Conservation (phyloP, 202 grass and related monocot genomes). For the Eragrostis tef region DNA sequence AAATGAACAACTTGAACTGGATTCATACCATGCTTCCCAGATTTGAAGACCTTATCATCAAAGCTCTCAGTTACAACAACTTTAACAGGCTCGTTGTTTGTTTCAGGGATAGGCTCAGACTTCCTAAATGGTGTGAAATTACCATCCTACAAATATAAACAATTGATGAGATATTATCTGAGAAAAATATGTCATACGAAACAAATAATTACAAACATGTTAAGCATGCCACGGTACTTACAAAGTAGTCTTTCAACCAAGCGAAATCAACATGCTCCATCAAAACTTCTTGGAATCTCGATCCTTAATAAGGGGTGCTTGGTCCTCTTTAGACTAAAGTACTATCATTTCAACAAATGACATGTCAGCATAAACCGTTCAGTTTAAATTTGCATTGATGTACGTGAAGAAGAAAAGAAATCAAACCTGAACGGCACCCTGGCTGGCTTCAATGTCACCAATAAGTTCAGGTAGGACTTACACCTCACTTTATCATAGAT, state of each 20-base stretch:
- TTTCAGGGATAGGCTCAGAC: conserved; percentile 79
- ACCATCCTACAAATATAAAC: conserved; percentile 59
- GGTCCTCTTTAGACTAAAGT: conserved; percentile 84
- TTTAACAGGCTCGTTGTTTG: conserved; percentile 77
- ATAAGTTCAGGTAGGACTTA: too few species aligned
- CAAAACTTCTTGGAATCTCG: conserved; percentile 70
- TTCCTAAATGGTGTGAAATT: conserved; percentile 70
- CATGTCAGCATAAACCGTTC: conserved; percentile 28
- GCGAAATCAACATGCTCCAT: conserved; percentile 73
- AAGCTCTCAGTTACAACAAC: conserved; percentile 77
- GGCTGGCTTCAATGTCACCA: conserved; percentile 78
- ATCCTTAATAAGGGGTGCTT: conserved; percentile 79
- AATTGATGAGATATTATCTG: neutral
- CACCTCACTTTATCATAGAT: too few species aligned
- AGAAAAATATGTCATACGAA: conserved; percentile 1
- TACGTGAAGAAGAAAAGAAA: neutral
- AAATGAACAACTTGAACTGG: conserved; percentile 4
- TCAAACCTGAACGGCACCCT: conserved; percentile 78
- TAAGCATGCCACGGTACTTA: conserved; percentile 41
- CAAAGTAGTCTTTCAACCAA: conserved; percentile 84
- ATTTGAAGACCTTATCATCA: conserved; percentile 71
- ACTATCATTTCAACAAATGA: conserved; percentile 51
- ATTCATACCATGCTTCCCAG: conserved; percentile 75
- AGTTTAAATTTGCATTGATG: neutral
- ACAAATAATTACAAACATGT: neutral